Evolutionary conservation across 768 basidiomycete species (phyloP).

Genomic region (Tubosaeta sp.): DNA sequence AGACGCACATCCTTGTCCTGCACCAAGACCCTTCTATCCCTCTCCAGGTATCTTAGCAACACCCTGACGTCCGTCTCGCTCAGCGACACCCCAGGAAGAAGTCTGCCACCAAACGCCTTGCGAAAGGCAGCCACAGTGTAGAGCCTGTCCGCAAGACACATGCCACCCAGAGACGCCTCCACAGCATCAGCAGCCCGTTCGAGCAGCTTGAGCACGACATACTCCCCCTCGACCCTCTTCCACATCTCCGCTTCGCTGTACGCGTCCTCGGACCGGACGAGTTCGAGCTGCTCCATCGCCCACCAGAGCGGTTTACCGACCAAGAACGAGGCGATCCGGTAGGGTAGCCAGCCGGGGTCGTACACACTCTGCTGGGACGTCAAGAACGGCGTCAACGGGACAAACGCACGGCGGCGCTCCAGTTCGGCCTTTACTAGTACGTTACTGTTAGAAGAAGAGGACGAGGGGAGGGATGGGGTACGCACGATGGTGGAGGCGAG

Average conservation of each 20-base stretch:
- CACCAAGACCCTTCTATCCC: constrained; percentile 65
- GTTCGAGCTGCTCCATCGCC: constrained; percentile 74
- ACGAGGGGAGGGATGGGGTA: constrained; percentile 12
- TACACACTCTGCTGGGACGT: constrained; percentile 57
- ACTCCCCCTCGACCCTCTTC: constrained; percentile 65
- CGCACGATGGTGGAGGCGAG: constrained; percentile 72
- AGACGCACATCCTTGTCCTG: constrained; percentile 61
- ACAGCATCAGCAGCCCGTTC: constrained; percentile 64
- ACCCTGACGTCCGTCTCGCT: constrained; percentile 64
- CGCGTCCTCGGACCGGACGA: constrained; percentile 60
- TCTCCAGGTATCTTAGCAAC: constrained; percentile 70
- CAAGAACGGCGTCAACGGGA: constrained; percentile 54
- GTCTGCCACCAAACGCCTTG: constrained; percentile 45
- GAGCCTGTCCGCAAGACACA: constrained; percentile 51
- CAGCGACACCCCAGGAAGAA: constrained; percentile 42
- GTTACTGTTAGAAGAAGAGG: constrained; percentile 20
- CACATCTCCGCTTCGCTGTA: constrained; percentile 43
- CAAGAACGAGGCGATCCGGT: constrained; percentile 63
- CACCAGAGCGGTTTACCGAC: constrained; percentile 83
- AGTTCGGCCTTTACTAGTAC: constrained; percentile 70
- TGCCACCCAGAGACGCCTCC: constrained; percentile 38
- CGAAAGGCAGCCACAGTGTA: constrained; percentile 62
- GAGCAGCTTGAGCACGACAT: constrained; percentile 61
- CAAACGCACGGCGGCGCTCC: constrained; percentile 37
- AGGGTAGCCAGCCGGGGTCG: constrained; percentile 64